Evolutionary conservation across 1,139 yeast genomes (phyloP).

Genomic region (Pichia sp.): DNA sequence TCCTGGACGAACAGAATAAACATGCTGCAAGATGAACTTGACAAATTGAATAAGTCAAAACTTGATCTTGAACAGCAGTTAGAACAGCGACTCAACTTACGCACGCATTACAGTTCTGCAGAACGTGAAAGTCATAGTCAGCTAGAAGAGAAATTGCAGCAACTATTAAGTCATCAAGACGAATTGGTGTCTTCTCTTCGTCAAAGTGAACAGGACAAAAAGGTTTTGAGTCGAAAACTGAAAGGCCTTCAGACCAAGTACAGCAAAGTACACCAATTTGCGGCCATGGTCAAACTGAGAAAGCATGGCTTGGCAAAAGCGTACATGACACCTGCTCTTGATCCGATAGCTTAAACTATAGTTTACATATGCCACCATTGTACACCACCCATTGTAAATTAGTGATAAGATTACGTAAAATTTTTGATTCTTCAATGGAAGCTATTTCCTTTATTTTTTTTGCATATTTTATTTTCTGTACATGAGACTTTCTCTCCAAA

Average conservation of each 20-base stretch:
- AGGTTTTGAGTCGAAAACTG: not conserved
- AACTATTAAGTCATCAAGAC: not conserved
- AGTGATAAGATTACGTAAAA: not conserved
- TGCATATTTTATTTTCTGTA: not conserved
- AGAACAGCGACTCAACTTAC: not conserved
- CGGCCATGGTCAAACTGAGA: slow-evolving; percentile 15
- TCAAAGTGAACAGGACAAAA: slow-evolving; percentile 7
- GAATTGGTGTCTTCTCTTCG: not conserved
- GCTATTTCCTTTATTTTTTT: not conserved
- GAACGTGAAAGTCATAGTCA: not conserved
- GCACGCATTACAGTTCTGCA: not conserved
- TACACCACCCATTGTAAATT: not conserved
- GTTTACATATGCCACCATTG: not conserved
- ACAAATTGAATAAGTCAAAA: not conserved
- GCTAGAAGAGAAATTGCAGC: not conserved
- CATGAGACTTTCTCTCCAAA: not conserved
- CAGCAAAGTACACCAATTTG: slow-evolving; percentile 9
- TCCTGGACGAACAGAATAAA: not conserved
- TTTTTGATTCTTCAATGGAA: not conserved
- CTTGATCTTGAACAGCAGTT: not conserved
- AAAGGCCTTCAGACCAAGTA: slow-evolving; percentile 8
- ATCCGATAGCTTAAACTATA: slow-evolving; percentile 8
- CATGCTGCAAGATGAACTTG: not conserved
- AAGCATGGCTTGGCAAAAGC: slow-evolving; percentile 12
- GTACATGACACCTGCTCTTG: slow-evolving; percentile 13